phyloP scores from a whole-genome alignment of 2,329 filamentous ascomycete species.

The Gaeumannomyces tritici region DNA sequence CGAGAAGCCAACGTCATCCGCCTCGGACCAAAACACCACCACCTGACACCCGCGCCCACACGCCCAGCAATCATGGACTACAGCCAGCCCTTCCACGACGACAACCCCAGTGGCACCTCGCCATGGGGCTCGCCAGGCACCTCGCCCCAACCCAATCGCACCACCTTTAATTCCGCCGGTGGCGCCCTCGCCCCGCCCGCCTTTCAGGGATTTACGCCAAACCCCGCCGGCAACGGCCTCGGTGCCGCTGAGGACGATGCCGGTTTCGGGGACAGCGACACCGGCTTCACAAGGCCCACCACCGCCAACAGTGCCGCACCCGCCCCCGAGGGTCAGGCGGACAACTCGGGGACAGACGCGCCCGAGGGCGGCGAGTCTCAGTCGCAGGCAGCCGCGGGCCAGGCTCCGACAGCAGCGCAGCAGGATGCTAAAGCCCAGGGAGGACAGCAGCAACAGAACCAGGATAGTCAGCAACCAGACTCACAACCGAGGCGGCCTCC shows the following conservation, averaged over 20 bases:
- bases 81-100: conserved; percentile 45
- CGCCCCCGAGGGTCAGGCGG: conserved; percentile 30
- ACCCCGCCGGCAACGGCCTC: conserved; percentile 33
- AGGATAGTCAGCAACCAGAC: conserved; percentile 17
- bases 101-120: conserved; percentile 41
- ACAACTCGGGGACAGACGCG: conserved; percentile 20
- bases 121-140: conserved; percentile 47
- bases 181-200: conserved; percentile 29
- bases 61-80: conserved; percentile 41
- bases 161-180: conserved; percentile 29
- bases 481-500: conserved; percentile 46
- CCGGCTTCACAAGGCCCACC: conserved; percentile 18
- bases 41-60: neutral
- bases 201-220: conserved; percentile 26
- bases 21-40: neutral
- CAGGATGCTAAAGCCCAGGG: conserved; percentile 10
- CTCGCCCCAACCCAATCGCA: conserved; percentile 36
- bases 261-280: conserved; percentile 17
- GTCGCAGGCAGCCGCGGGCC: conserved; percentile 15
- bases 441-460: conserved; percentile 8
- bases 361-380: conserved; percentile 10
- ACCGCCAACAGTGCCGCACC: conserved; percentile 26
- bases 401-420: conserved; percentile 16
- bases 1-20: conserved; percentile 6
- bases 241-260: conserved; percentile 11